Conservation (phyloP, 805 yeast species). For the Nakazawaea wickerhamii region DNA sequence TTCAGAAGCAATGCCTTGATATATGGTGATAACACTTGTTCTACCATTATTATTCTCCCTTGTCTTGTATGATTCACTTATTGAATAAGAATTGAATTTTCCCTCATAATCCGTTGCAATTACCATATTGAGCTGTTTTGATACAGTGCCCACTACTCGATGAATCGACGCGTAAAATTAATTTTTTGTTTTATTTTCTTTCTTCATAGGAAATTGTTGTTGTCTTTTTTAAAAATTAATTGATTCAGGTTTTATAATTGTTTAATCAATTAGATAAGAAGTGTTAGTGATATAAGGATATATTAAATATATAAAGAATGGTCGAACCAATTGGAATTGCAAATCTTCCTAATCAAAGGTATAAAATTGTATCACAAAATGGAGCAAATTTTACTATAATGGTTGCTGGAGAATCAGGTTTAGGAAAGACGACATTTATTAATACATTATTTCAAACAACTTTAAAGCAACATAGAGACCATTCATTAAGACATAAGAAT, state of each 20-base stretch:
- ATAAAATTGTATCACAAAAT: slow-evolving; percentile 66
- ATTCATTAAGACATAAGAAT: slow-evolving; percentile 50
- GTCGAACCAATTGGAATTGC: slow-evolving; percentile 63
- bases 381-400: slow-evolving; percentile 76
- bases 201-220: slow-evolving; percentile 1
- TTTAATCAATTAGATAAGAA: too few species aligned
- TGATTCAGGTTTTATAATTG: too few species aligned
- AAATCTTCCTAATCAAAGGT: slow-evolving; percentile 72
- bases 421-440: slow-evolving; percentile 89
- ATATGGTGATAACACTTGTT: slow-evolving; percentile 38
- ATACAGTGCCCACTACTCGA: background rate
- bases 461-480: slow-evolving; percentile 54
- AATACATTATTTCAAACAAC: slow-evolving; percentile 79
- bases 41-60: background rate
- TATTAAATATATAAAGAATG: too few species aligned
- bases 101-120: too few species aligned
- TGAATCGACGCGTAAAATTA: too few species aligned
- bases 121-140: background rate
- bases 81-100: background rate
- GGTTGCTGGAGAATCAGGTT: slow-evolving; percentile 89
- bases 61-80: background rate
- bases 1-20: slow-evolving; percentile 56
- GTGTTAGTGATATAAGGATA: too few species aligned
- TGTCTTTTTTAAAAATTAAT: background rate
- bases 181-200: background rate